Conservation (phyloP, 2,329 filamentous ascomycete genomes). For the Colletotrichum sp. region DNA sequence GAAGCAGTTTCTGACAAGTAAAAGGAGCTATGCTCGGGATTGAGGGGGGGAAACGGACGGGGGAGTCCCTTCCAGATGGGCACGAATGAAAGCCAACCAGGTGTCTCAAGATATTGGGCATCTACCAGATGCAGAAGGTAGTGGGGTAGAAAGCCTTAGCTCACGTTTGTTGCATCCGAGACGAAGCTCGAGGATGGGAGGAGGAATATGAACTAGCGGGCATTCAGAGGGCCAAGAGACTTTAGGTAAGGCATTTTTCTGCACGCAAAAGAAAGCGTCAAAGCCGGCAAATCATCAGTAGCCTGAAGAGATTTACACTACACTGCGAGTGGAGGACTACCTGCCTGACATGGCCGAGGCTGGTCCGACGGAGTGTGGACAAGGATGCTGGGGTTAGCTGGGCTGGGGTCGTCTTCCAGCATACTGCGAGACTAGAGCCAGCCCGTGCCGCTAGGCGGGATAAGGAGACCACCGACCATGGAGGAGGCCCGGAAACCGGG, state of each 20-base stretch:
- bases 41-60: not conserved
- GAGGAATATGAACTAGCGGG: not conserved
- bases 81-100: not conserved
- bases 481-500: not conserved
- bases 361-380: not conserved
- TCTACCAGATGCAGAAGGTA: not conserved
- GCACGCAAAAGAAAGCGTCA: conserved; percentile 11
- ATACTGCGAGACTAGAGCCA: not conserved
- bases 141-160: conserved; percentile 1
- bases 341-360: conserved; percentile 2
- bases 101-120: not conserved
- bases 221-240: not conserved
- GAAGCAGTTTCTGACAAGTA: not conserved
- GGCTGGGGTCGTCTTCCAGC: conserved; percentile 10
- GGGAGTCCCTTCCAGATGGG: not conserved
- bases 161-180: not conserved
- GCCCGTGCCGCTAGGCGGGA: not conserved
- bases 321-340: not conserved
- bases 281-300: not conserved
- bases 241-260: not conserved
- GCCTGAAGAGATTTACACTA: not conserved
- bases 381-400: conserved; percentile 12
- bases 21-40: not conserved
- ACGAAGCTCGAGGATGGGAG: not conserved
- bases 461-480: not conserved